phyloP scores from a whole-genome alignment of 306 rosid genomes.

The Leucaena leucocephala region DNA sequence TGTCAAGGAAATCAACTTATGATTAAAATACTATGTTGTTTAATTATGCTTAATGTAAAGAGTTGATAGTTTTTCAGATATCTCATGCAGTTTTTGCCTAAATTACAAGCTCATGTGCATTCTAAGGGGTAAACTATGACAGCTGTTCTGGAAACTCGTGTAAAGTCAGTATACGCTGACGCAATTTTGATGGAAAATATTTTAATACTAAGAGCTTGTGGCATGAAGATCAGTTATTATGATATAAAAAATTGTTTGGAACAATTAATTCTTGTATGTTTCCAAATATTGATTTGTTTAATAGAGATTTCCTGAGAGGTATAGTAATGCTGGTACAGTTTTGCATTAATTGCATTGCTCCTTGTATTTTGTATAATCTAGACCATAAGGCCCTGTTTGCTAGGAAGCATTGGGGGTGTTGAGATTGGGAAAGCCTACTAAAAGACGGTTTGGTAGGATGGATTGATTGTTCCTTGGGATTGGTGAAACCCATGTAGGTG shows the following conservation, averaged over 20 bases:
- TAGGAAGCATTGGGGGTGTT: too few relatives aligned
- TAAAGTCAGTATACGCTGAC: constrained; percentile 20
- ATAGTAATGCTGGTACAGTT: not conserved
- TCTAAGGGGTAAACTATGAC: not conserved
- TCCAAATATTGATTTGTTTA: not conserved
- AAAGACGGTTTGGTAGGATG: too few relatives aligned
- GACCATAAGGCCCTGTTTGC: not conserved
- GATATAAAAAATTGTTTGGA: constrained; percentile 15
- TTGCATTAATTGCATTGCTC: not conserved
- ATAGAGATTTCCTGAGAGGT: not conserved
- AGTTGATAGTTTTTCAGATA: constrained; percentile 16
- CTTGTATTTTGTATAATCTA: not conserved
- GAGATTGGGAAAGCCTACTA: too few relatives aligned
- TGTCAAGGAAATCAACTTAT: not conserved
- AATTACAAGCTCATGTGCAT: not conserved
- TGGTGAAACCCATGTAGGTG: too few relatives aligned
- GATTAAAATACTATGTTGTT: not conserved
- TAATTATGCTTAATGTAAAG: not conserved
- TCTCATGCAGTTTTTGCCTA: constrained; percentile 21
- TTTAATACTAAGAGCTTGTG: constrained; percentile 31
- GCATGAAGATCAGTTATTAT: constrained; percentile 1
- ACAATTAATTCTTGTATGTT: not conserved
- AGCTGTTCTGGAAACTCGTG: constrained; percentile 1
- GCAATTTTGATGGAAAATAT: constrained; percentile 23
- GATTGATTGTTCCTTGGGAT: too few relatives aligned